Evolutionary conservation across 768 basidiomycete species (phyloP), one percentile per base, ranked within the genome.

Genomic region (Suillus spraguei): DNA sequence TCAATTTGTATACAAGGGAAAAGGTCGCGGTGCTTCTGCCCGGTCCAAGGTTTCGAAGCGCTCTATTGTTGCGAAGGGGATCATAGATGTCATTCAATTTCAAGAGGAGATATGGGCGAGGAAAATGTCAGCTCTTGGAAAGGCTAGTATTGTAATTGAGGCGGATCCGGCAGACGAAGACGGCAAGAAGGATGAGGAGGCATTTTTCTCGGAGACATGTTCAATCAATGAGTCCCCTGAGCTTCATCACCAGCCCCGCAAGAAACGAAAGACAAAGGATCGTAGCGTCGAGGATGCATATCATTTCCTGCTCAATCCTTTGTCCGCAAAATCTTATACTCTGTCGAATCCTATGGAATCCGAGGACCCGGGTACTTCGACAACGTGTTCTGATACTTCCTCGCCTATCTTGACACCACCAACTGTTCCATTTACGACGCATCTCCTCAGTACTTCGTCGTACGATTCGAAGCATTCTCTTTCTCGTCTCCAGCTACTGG

Each of bases 31-130:
- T 46, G 54, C 71, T 28, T 74, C 77, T 52, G 84, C 87, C 0
- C 81, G 87, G 13, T 83, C 88, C 17, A 88, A 86, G 69, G 76
- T 85, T 47, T 76, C 88, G 13, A 88, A 87, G 71, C 82, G 90
- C n/a, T 72, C 79, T 41, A 74, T 90, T 56, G 86, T 89, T 60
- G 88, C 89, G 38, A 83, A 84, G 59, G 87, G 88, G 4, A 76
- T 91, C 60, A 85, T 86, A 64, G 91, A 92, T 66, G 85, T 88
- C 38, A 75, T 94, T 24, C 82, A 83, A 63, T 90, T 89, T 67
- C 85, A 87, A 65, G 83, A 89, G 63, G 85, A 87, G 64, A 80
- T 88, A 52, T 85, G 85, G 81, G 73, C 71, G 65, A 79, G 79
- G 63, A 78, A 75, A 62, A 64, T 81, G 17, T 73, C 78, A 62